A percentile compares a stretch with the other conserved stretches of the same genome.
Evolutionary conservation across 208 protist species (phyloP).

Genomic region (Blastocrithidia nonstop): DNA sequence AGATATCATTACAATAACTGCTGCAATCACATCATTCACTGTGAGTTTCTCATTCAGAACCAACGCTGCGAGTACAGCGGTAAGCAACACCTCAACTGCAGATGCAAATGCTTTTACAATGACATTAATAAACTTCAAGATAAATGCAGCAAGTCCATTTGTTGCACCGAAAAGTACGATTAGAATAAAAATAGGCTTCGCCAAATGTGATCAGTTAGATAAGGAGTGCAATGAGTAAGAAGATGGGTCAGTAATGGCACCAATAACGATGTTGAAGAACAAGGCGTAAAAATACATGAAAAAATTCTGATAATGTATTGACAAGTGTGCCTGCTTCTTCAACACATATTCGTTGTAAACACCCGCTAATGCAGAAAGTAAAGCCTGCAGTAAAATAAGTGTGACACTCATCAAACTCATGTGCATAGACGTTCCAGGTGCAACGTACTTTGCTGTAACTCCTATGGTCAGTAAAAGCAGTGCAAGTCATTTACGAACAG

Average conservation of each 20-base stretch:
- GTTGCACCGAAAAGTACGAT: constrained; percentile 29
- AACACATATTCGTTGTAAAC: constrained; percentile 64
- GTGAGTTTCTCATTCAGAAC: constrained; percentile 30
- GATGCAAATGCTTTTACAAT: constrained; percentile 63
- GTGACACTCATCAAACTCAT: constrained; percentile 16
- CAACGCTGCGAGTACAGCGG: constrained; percentile 11
- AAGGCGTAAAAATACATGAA: constrained; percentile 67
- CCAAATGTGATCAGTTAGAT: background rate
- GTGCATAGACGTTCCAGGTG: constrained; percentile 8
- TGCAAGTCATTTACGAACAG: constrained; percentile 26
- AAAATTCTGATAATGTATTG: constrained; percentile 69
- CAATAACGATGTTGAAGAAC: constrained; percentile 47
- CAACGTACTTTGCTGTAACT: constrained; percentile 37
- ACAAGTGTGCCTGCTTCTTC: constrained; percentile 32
- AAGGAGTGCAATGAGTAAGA: constrained; percentile 1
- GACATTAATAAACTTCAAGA: constrained; percentile 67
- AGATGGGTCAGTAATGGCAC: constrained; percentile 13
- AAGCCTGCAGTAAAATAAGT: constrained; percentile 31
- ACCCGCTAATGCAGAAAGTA: constrained; percentile 35
- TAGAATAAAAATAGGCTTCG: constrained; percentile 8
- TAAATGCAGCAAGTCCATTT: constrained; percentile 43
- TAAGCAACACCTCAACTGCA: constrained; percentile 44
- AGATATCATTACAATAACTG: constrained; percentile 21
- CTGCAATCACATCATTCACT: constrained; percentile 21
- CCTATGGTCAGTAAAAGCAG: constrained; percentile 32